These are phyloP conservation scores for Mycosphaerelloides madeirae DNA, from an alignment of 2,329 filamentous ascomycete species.

Conservation along the genomic window DNA sequence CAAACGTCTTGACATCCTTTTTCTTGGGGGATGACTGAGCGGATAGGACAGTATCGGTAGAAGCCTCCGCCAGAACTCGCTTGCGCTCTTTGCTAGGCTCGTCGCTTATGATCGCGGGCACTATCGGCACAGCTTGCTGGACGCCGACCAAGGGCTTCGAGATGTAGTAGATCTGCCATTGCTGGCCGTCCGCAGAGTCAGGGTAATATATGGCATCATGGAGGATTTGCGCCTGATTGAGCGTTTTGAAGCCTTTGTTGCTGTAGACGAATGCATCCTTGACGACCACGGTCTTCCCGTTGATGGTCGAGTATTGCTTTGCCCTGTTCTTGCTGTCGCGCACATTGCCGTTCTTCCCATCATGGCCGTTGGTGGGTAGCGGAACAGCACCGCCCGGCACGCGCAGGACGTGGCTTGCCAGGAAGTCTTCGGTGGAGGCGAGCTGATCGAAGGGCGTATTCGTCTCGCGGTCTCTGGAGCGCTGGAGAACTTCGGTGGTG, in stretches of 20 bases:
- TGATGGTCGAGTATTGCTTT: slow-evolving; percentile 87
- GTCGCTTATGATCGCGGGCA: slow-evolving; percentile 53
- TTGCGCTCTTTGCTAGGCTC: slow-evolving; percentile 31
- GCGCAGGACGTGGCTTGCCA: slow-evolving; percentile 92
- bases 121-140: slow-evolving; percentile 70
- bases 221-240: slow-evolving; percentile 84
- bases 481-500: slow-evolving; percentile 84
- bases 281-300: slow-evolving; percentile 86
- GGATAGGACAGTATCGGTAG: slow-evolving; percentile 20
- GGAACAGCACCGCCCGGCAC: slow-evolving; percentile 57
- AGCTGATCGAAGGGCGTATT: slow-evolving; percentile 73
- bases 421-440: slow-evolving; percentile 85
- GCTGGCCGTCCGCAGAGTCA: slow-evolving; percentile 79
- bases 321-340: slow-evolving; percentile 88
- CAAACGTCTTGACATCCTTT: slow-evolving; percentile 87
- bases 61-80: slow-evolving; percentile 28
- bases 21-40: slow-evolving; percentile 57
- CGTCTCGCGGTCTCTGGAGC: slow-evolving; percentile 80
- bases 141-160: slow-evolving; percentile 79
- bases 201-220: slow-evolving; percentile 83
- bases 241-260: slow-evolving; percentile 96
- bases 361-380: slow-evolving; percentile 42
- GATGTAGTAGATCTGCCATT: slow-evolving; percentile 97
- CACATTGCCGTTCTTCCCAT: slow-evolving; percentile 51
- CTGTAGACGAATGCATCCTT: slow-evolving; percentile 92